Evolutionary conservation across 2,329 filamentous ascomycete genomes (phyloP).

Genomic region (Emergomyces orientalis): DNA sequence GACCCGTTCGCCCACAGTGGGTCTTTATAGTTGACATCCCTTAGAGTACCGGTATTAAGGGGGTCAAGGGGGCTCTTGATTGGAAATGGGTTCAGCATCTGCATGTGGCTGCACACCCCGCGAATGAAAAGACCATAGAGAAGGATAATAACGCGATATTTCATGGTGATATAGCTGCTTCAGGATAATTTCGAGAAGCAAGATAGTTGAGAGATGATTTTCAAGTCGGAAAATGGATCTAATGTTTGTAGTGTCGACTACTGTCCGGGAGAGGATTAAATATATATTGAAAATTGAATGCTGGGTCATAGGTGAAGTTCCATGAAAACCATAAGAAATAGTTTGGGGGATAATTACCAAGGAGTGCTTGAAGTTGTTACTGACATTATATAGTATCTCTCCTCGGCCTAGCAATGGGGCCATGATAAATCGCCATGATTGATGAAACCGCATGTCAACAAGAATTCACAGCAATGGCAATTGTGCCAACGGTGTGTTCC

Average conservation of each 20-base stretch:
- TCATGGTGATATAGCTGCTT: not conserved
- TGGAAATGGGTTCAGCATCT: constrained; percentile 48
- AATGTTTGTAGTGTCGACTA: not conserved
- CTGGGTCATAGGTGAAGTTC: not conserved
- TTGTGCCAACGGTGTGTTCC: not conserved
- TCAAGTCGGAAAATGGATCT: not conserved
- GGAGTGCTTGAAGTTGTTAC: not conserved
- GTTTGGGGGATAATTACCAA: not conserved
- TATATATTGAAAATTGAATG: not conserved
- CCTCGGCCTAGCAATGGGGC: not conserved
- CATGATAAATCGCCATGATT: not conserved
- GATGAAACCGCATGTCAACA: not conserved
- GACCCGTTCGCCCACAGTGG: constrained; percentile 52
- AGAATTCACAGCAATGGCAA: not conserved
- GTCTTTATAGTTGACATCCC: constrained; percentile 63
- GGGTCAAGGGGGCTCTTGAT: constrained; percentile 39
- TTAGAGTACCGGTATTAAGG: constrained; percentile 38
- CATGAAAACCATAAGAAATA: not conserved
- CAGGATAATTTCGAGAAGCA: not conserved
- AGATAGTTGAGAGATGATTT: not conserved
- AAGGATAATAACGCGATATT: not conserved
- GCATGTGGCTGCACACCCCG: constrained; percentile 38
- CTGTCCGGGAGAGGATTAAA: not conserved
- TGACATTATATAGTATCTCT: not conserved
- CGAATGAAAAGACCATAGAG: not conserved